Evolutionary conservation across 202 grass and related monocot species (phyloP).

Genomic region (Zizania palustris): DNA sequence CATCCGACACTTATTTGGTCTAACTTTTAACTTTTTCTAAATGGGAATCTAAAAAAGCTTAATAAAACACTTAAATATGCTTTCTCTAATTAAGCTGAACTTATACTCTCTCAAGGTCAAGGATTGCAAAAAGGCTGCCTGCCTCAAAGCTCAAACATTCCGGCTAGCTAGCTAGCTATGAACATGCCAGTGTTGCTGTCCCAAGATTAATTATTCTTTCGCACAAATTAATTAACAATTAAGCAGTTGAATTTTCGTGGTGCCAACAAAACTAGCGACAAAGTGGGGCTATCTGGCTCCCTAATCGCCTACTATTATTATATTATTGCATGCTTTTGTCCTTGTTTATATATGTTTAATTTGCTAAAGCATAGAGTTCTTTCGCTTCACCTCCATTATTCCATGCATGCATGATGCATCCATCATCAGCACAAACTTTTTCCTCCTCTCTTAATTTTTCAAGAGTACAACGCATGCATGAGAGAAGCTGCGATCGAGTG

Average conservation of each 20-base stretch:
- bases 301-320: conserved; percentile 36
- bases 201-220: conserved; percentile 19
- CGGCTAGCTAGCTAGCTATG: too few species aligned
- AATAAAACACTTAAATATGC: not conserved
- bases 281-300: conserved; percentile 20
- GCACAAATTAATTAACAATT: conserved; percentile 36
- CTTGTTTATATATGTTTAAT: conserved; percentile 39
- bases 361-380: conserved; percentile 13
- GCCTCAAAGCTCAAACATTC: conserved; percentile 36
- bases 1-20: too few species aligned
- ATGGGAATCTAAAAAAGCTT: too few species aligned
- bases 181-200: not conserved
- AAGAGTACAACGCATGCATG: not conserved
- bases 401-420: too few species aligned
- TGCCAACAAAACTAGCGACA: conserved; percentile 12
- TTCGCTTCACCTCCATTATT: conserved; percentile 23
- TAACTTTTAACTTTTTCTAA: too few species aligned
- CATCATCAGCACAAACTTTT: conserved; percentile 33
- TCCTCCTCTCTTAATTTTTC: not conserved
- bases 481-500: conserved; percentile 36
- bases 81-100: not conserved
- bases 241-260: conserved; percentile 34
- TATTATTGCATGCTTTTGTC: conserved; percentile 9
- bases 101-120: conserved; percentile 22
- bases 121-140: conserved; percentile 1